Conservation (phyloP, 106 monocot species). For the Cymbidium sinense region DNA sequence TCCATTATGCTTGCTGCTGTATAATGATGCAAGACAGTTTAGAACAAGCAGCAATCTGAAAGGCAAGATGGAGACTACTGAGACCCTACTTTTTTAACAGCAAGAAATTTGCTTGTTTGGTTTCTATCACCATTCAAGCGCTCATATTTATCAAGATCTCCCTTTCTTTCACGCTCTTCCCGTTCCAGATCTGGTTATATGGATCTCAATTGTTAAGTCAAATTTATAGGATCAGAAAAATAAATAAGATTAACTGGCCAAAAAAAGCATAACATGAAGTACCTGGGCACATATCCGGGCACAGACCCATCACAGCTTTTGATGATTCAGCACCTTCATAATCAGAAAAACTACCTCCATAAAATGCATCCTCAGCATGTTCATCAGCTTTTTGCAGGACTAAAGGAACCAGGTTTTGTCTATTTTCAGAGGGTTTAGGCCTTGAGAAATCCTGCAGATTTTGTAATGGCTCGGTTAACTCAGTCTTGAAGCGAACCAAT, state of each 20-base stretch:
- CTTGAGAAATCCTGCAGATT: too few species aligned
- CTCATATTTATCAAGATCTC: slow-evolving; percentile 92
- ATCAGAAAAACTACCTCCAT: slow-evolving; percentile 22
- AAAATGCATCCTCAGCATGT: background rate
- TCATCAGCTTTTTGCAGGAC: slow-evolving; percentile 1
- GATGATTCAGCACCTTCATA: slow-evolving; percentile 29
- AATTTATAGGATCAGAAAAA: background rate
- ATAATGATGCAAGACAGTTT: slow-evolving; percentile 17
- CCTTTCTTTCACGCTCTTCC: slow-evolving; percentile 94
- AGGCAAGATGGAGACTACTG: slow-evolving; percentile 6
- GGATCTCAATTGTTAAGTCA: background rate
- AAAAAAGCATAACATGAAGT: background rate
- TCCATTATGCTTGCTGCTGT: slow-evolving; percentile 40
- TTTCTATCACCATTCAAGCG: slow-evolving; percentile 89
- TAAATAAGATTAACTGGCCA: background rate
- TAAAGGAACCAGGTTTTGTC: slow-evolving; percentile 15
- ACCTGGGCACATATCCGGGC: slow-evolving; percentile 99
- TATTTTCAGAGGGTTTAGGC: slow-evolving; percentile 21
- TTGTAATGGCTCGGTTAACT: too few species aligned
- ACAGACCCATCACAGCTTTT: slow-evolving; percentile 56
- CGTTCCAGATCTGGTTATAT: slow-evolving; percentile 64
- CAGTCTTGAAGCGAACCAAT: slow-evolving; percentile 61
- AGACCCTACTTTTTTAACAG: slow-evolving; percentile 81
- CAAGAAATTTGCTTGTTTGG: slow-evolving; percentile 75
- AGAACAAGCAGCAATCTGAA: slow-evolving; percentile 17